Evolutionary conservation across 2,329 filamentous ascomycete species (phyloP).

Genomic region (Chaetothyriales sp.): DNA sequence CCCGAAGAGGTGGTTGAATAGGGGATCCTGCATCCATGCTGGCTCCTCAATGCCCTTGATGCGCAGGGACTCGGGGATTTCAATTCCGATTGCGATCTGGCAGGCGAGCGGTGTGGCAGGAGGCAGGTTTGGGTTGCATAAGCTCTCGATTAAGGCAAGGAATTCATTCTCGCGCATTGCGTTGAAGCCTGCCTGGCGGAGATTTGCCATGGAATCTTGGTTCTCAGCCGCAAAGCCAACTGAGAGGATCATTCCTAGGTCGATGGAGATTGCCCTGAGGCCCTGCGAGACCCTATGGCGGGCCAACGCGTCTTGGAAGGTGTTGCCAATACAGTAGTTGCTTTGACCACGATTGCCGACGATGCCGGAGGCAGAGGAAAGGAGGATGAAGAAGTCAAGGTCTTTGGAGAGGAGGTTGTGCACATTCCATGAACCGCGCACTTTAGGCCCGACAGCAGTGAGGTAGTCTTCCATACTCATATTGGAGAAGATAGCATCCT

Average conservation of each 20-base stretch:
- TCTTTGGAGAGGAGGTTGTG: slow-evolving; percentile 17
- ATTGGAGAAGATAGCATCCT: slow-evolving; percentile 14
- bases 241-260: slow-evolving; percentile 21
- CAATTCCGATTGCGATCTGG: too few species aligned
- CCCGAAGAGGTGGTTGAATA: too few species aligned
- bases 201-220: slow-evolving; percentile 22
- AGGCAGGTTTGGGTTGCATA: too few species aligned
- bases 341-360: slow-evolving; percentile 21
- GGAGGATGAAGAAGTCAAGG: slow-evolving; percentile 31
- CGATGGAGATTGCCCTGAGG: slow-evolving; percentile 18
- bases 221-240: slow-evolving; percentile 13
- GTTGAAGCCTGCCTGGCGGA: slow-evolving; percentile 35
- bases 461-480: slow-evolving; percentile 24
- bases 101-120: too few species aligned
- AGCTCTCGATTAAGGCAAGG: too few species aligned
- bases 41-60: too few species aligned
- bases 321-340: slow-evolving; percentile 26
- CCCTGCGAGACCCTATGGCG: slow-evolving; percentile 17
- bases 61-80: too few species aligned
- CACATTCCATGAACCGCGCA: slow-evolving; percentile 20
- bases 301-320: slow-evolving; percentile 22
- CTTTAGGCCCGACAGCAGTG: slow-evolving; percentile 22
- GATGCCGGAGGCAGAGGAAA: slow-evolving; percentile 26
- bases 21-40: too few species aligned
- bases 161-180: slow-evolving; percentile 21